A percentile compares a stretch with the other conserved stretches of the same genome.
These are phyloP conservation scores for Pyrenula massariospora DNA, from an alignment of 495 filamentous ascomycete species.

Conservation along the genomic window DNA sequence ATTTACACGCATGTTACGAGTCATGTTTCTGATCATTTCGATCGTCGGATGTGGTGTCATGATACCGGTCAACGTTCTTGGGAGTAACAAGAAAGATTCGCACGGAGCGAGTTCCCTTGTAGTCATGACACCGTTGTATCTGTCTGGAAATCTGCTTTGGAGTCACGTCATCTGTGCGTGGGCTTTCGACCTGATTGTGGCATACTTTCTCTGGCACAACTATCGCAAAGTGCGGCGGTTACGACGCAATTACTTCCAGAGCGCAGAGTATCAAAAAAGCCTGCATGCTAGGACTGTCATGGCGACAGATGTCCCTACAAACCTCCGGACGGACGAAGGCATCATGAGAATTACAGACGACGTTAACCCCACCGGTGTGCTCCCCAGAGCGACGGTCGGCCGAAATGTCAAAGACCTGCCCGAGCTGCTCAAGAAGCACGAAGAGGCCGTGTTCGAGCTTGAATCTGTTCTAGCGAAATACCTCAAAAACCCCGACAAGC, in stretches of 20 bases:
- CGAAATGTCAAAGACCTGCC: slow-evolving; percentile 87
- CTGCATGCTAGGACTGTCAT: slow-evolving; percentile 85
- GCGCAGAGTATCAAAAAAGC: slow-evolving; percentile 78
- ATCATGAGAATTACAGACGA: slow-evolving; percentile 67
- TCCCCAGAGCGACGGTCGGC: slow-evolving; percentile 71
- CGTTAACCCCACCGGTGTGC: slow-evolving; percentile 59
- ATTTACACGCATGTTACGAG: slow-evolving; percentile 82
- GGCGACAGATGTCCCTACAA: slow-evolving; percentile 75
- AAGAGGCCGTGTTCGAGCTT: slow-evolving; percentile 64
- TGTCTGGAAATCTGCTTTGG: slow-evolving; percentile 46
- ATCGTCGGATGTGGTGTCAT: slow-evolving; percentile 67
- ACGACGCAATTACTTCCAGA: slow-evolving; percentile 71
- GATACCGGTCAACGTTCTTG: slow-evolving; percentile 68
- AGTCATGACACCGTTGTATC: slow-evolving; percentile 40
- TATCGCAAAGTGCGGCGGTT: slow-evolving; percentile 62
- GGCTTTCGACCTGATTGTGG: slow-evolving; percentile 62
- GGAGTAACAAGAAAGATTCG: slow-evolving; percentile 24
- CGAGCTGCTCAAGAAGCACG: slow-evolving; percentile 71
- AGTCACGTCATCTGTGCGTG: slow-evolving; percentile 73
- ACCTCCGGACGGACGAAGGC: slow-evolving; percentile 69
- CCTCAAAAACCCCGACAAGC: slow-evolving; percentile 69
- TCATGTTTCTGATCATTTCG: slow-evolving; percentile 66
- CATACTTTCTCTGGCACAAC: slow-evolving; percentile 79
- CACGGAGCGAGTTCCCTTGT: slow-evolving; percentile 28
- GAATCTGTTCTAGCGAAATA: slow-evolving; percentile 82